phyloP scores from a whole-genome alignment of 331 rosid species.

The Quercus lobata region DNA sequence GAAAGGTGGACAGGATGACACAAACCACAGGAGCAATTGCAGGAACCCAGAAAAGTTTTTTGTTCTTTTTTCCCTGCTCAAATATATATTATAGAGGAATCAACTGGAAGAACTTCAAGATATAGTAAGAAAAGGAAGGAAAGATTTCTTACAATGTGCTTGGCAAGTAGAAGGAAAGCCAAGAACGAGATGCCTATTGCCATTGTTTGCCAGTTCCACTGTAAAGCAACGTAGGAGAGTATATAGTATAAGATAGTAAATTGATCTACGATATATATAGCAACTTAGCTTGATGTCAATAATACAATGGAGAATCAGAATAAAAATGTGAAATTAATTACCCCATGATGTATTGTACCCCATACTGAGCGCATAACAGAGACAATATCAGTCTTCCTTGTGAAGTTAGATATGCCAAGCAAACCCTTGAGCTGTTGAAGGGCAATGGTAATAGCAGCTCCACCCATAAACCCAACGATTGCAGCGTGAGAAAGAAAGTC shows the following conservation, averaged over 20 bases:
- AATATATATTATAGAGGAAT: background rate
- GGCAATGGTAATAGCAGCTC: conserved; percentile 96
- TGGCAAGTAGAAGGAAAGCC: conserved; percentile 59
- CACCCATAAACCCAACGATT: conserved; percentile 94
- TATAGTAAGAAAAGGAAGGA: no score
- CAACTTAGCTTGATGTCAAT: no score
- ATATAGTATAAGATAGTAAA: no score
- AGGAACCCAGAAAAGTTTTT: conserved; percentile 80
- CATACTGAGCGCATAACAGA: conserved; percentile 66
- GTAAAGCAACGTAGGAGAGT: conserved; percentile 18
- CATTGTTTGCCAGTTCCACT: conserved; percentile 99
- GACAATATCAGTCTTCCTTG: conserved; percentile 66
- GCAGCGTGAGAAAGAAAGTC: conserved; percentile 98
- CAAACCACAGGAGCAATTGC: conserved; percentile 90
- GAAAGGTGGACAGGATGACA: conserved; percentile 71
- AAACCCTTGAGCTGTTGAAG: conserved; percentile 97
- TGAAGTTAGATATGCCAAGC: conserved; percentile 72
- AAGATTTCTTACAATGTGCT: conserved; percentile 55
- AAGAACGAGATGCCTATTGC: conserved; percentile 67
- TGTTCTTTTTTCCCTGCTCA: conserved; percentile 83
- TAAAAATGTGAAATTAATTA: conserved; percentile 24
- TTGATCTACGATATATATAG: no score
- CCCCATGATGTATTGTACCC: conserved; percentile 68
- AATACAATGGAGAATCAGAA: no score
- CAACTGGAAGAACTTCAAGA: no score